These are phyloP conservation scores for Nakazawaea laoshanensis DNA, from an alignment of 805 yeast species.

Conservation along the genomic window DNA sequence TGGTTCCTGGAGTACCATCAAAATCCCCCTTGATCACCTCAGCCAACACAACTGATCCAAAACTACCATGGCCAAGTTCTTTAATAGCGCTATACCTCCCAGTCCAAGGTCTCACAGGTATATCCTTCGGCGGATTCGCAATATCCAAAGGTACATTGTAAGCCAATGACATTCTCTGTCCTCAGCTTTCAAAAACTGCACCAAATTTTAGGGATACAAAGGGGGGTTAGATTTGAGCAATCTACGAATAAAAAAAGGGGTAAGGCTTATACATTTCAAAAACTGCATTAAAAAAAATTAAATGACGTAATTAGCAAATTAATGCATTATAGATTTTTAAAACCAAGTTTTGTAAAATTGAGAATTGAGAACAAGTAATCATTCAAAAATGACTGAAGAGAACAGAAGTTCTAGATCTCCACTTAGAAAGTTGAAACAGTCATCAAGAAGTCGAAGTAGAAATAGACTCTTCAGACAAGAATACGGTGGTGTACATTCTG, in stretches of 20 bases:
- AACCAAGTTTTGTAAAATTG: too few species aligned
- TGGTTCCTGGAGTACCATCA: conserved; percentile 27
- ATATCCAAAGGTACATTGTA: too few species aligned
- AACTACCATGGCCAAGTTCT: conserved; percentile 64
- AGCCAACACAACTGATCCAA: conserved; percentile 65
- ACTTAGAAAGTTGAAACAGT: not conserved
- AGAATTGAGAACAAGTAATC: not conserved
- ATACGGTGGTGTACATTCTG: conserved; percentile 8
- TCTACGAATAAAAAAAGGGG: too few species aligned
- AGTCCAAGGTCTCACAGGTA: conserved; percentile 34
- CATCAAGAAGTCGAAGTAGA: conserved; percentile 9
- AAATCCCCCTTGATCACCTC: conserved; percentile 26
- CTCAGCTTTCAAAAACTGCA: too few species aligned
- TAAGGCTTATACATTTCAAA: too few species aligned
- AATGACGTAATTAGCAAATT: too few species aligned
- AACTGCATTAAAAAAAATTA: too few species aligned
- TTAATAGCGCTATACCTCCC: conserved; percentile 41
- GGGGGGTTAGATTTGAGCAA: too few species aligned
- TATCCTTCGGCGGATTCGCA: conserved; percentile 27
- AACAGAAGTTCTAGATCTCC: conserved; percentile 6
- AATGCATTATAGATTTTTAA: too few species aligned
- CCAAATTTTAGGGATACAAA: too few species aligned
- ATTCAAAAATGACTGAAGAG: not conserved
- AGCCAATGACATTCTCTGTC: too few species aligned
- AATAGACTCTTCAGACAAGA: conserved; percentile 1